These are phyloP conservation scores for Protea cynaroides DNA, from an alignment of 164 flowering plant genomes.

Conservation along the genomic window DNA sequence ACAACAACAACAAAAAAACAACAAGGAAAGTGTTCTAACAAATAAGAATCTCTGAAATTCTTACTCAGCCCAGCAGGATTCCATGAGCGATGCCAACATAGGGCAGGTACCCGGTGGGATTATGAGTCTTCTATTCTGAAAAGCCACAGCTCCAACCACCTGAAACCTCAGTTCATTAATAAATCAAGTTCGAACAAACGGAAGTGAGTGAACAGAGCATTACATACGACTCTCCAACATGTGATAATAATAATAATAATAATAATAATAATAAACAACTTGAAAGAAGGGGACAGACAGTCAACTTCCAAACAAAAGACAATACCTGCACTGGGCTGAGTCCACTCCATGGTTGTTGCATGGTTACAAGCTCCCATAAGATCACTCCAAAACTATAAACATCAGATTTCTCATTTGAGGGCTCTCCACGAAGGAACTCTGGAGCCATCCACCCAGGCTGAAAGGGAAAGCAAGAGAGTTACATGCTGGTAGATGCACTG, in stretches of 20 bases:
- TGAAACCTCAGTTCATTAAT: conserved; percentile 22
- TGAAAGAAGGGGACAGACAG: too few species aligned
- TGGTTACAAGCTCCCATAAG: conserved; percentile 87
- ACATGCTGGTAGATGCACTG: conserved; percentile 24
- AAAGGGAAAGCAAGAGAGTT: conserved; percentile 34
- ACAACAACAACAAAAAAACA: background rate
- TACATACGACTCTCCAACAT: too few species aligned
- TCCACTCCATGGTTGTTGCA: conserved; percentile 96
- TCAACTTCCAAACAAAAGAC: background rate
- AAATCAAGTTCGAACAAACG: background rate
- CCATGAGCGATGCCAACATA: conserved; percentile 66
- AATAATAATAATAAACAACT: background rate
- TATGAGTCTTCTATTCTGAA: conserved; percentile 81
- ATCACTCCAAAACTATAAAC: conserved; percentile 97
- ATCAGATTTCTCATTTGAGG: conserved; percentile 90
- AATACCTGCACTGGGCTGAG: conserved; percentile 88
- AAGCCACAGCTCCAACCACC: conserved; percentile 99
- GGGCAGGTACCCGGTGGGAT: conserved; percentile 70
- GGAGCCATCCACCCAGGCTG: conserved; percentile 99
- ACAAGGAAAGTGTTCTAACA: background rate
- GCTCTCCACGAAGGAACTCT: conserved; percentile 95
- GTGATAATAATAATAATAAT: background rate
- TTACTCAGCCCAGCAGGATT: conserved; percentile 97
- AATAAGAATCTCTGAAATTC: conserved; percentile 12
- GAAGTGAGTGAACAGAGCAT: background rate